Evolutionary conservation across 2,329 filamentous ascomycete species (phyloP).

Genomic region (Sclerotinia minor): DNA sequence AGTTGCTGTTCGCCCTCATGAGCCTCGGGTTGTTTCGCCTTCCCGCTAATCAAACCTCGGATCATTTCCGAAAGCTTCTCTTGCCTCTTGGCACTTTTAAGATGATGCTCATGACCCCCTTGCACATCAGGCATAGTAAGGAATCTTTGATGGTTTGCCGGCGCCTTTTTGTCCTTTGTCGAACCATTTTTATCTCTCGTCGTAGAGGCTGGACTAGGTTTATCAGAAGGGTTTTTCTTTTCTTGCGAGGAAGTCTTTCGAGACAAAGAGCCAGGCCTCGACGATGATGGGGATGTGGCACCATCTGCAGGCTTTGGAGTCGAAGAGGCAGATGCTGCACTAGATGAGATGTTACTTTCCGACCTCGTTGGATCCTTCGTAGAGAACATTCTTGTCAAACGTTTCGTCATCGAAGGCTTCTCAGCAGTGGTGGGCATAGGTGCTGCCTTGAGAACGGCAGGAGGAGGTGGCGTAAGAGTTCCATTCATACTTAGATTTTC

Average conservation of each 20-base stretch:
- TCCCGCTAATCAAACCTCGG: constrained; percentile 76
- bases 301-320: constrained; percentile 36
- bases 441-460: constrained; percentile 34
- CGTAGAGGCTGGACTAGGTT: constrained; percentile 25
- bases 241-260: constrained; percentile 50
- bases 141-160: constrained; percentile 49
- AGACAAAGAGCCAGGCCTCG: constrained; percentile 45
- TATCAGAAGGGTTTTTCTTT: constrained; percentile 41
- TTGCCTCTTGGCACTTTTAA: constrained; percentile 87
- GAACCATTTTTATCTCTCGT: constrained; percentile 31
- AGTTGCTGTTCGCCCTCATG: constrained; percentile 72
- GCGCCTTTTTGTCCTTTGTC: constrained; percentile 39
- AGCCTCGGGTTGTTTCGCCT: constrained; percentile 70
- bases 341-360: constrained; percentile 31
- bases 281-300: constrained; percentile 32
- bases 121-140: constrained; percentile 52
- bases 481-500: constrained; percentile 39
- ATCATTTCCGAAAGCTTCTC: constrained; percentile 95
- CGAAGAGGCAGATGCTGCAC: constrained; percentile 42
- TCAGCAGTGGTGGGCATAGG: constrained; percentile 42
- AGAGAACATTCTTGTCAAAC: constrained; percentile 65
- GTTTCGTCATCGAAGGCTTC: constrained; percentile 63
- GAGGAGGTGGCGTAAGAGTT: constrained; percentile 38
- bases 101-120: constrained; percentile 80
- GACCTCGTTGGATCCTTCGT: constrained; percentile 51